These are phyloP conservation scores for Kalmusia sp. DNA, from an alignment of 2,329 filamentous ascomycete species.

Conservation along the genomic window DNA sequence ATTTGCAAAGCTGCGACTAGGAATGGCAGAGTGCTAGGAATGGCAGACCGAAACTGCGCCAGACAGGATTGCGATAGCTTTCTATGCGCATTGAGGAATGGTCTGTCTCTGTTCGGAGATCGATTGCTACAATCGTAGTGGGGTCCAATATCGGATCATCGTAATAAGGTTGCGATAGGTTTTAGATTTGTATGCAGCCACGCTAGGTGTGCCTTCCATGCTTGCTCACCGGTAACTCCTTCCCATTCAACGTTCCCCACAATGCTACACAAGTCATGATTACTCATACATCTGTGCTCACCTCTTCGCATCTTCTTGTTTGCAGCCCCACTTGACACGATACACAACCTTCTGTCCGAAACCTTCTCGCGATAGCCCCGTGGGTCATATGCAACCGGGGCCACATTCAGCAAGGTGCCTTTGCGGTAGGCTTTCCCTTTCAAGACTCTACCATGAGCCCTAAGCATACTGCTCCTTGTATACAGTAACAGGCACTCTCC, in stretches of 20 bases:
- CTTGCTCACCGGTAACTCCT: background rate
- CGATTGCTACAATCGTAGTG: background rate
- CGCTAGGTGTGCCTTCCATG: background rate
- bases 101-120: background rate
- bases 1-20: too few relatives aligned
- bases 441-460: background rate
- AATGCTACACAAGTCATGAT: background rate
- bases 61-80: background rate
- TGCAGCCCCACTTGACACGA: background rate
- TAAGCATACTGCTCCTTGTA: slow-evolving; percentile 27
- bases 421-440: background rate
- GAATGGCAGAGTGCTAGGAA: too few relatives aligned
- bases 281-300: background rate
- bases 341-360: too few relatives aligned
- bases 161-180: too few relatives aligned
- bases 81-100: background rate
- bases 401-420: background rate
- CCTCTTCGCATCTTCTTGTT: background rate
- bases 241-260: background rate
- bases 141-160: background rate
- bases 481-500: slow-evolving; percentile 17
- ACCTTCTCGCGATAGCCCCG: background rate
- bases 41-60: background rate
- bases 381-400: background rate
- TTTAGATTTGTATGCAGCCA: too few relatives aligned